phyloP scores from a whole-genome alignment of 1,284 basidiomycete genomes.

The Tilletia indica region DNA sequence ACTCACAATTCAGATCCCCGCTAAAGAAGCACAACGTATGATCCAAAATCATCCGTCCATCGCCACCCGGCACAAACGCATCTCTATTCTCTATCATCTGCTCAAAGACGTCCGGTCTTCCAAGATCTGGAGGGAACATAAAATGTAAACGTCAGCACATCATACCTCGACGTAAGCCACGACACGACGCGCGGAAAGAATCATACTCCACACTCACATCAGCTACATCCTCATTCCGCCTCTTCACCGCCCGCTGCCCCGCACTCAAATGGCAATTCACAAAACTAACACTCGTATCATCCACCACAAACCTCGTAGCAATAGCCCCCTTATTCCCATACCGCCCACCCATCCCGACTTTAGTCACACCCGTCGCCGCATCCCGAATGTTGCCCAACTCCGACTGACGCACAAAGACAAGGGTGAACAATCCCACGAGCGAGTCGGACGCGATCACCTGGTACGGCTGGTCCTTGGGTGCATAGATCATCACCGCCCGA shows the following conservation, averaged over 20 bases:
- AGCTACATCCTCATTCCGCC: slow-evolving; percentile 80
- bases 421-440: slow-evolving; percentile 84
- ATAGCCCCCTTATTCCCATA: slow-evolving; percentile 99
- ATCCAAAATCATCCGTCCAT: slow-evolving; percentile 89
- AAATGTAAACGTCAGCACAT: neutral
- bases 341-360: slow-evolving; percentile 83
- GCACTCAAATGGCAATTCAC: slow-evolving; percentile 96
- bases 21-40: slow-evolving; percentile 89
- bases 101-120: slow-evolving; percentile 36
- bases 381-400: slow-evolving; percentile 65
- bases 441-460: slow-evolving; percentile 79
- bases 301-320: slow-evolving; percentile 80
- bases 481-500: slow-evolving; percentile 39
- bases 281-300: slow-evolving; percentile 76
- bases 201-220: too few species aligned
- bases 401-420: slow-evolving; percentile 74
- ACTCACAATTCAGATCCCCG: slow-evolving; percentile 60
- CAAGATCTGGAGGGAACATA: slow-evolving; percentile 27
- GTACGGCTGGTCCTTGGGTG: slow-evolving; percentile 60
- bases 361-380: slow-evolving; percentile 74
- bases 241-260: slow-evolving; percentile 76
- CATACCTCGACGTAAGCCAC: too few species aligned
- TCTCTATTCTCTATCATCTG: slow-evolving; percentile 11
- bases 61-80: slow-evolving; percentile 82
- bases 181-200: too few species aligned